Evolutionary conservation across 2,329 filamentous ascomycete species (phyloP), one percentile per base, ranked within the genome.

Genomic region (Colletotrichum sp.): DNA sequence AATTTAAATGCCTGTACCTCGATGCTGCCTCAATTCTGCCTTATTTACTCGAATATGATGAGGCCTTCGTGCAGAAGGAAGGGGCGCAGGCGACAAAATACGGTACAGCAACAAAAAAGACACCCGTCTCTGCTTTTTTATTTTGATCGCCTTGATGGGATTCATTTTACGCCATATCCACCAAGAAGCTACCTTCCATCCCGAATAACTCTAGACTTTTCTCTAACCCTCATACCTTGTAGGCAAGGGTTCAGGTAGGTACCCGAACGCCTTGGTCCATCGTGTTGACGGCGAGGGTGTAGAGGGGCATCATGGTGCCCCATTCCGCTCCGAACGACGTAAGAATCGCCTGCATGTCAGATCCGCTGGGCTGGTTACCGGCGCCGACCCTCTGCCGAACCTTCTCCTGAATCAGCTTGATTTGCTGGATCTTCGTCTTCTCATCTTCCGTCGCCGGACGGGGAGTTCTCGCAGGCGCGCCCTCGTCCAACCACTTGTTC

Each of bases 251-350:
- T 51, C 43, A 51, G 12, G 1, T 51, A 3, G 43, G 43, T 13
- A n/a, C 33, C 13, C 18, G 3, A 1, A 70, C 69, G 9, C 69
- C 69, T 31, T 70, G 69, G 8, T 70, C 69, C 69, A 70, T 67
- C 4, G 69, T 38, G 31, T 70, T 70, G 54, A 33, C 29, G 12
- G 69, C 69, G 18, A 66, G 62, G 21, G 12, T 66, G 36, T 70
- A 70, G 6, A 66, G 9, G 16, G 51, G 5, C 13, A 34, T 5
- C 21, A 66, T 59, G 4, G 21, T 9, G 4, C 11, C 4, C 62
- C 63, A 59, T 11, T 61, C 15, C 5, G 61, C 33, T 27, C 69
- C 69, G 16, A 38, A 31, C 15, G 62, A 36, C 54, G 29, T 31
- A 36, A 70, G 29, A 18, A 67, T 36, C 16, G 18, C 36, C 36